Evolutionary conservation across 495 filamentous ascomycete genomes (phyloP), one percentile per base, ranked within the genome.

Genomic region (Penicillium macrosclerotiorum): DNA sequence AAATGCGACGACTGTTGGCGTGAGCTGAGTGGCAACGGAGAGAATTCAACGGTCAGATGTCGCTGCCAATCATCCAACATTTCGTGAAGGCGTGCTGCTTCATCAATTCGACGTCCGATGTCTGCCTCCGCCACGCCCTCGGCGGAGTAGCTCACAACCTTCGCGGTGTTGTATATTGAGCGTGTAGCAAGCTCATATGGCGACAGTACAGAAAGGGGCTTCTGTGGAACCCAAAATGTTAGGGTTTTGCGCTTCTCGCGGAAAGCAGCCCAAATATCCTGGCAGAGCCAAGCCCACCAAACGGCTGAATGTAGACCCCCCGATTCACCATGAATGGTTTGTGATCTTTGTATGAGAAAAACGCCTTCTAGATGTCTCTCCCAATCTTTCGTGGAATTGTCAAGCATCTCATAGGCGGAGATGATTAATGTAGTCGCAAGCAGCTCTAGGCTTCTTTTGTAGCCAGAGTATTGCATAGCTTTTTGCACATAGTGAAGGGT

Each of bases 11-110:
- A 38, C 33, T 3, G 30, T 36, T n/a, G n/a, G n/a, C n/a, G n/a
- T 11, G 52, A 47, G 3, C 42, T 11, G 8, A 49, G 34, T 5
- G 54, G 60, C 12, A 65, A 47, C 4, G 58, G 46, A 4, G n/a
- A 54, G 13, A 53, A 64, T 39, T 62, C 62, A 11, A 18, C 31
- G 1, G 57, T 57, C 12, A 63, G 31, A 33, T 48, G 41, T 14
- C 60, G 57, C 29, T 59, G 42, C 63, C 63, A 64, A 30, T 62
- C 51, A 37, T 64, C 54, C 6, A 67, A 48, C 45, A 47, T 14
- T 16, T 38, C 50, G 8, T 54, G 43, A n/a, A 58, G 43, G 20
- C 51, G 51, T 14, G 51, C 54, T 3, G 47, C 51, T 8, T 47
- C 30, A 20, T 54, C 55, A 25, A 56, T 35, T 24, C 52, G 52